Conservation (phyloP, 2,329 filamentous ascomycete species). For the Botrytis pseudocinerea region DNA sequence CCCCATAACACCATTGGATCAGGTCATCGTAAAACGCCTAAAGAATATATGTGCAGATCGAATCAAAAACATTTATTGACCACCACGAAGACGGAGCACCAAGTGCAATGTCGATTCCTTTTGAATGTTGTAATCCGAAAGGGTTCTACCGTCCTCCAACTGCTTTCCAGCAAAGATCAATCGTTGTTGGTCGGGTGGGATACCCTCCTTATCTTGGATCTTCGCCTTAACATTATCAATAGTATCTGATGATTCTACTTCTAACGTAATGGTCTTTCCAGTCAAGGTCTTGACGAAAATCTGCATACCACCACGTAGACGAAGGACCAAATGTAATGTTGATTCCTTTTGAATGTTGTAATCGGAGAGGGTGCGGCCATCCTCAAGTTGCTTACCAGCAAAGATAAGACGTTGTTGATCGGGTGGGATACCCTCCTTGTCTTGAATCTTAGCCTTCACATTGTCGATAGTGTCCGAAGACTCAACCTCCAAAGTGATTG, state of each 20-base stretch:
- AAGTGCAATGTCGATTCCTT: slow-evolving; percentile 73
- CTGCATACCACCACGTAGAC: slow-evolving; percentile 73
- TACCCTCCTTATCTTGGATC: slow-evolving; percentile 73
- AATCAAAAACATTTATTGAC: slow-evolving; percentile 40
- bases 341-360: slow-evolving; percentile 87
- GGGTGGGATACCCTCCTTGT: slow-evolving; percentile 71
- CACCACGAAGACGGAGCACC: slow-evolving; percentile 70
- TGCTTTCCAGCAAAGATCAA: slow-evolving; percentile 72
- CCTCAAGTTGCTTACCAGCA: slow-evolving; percentile 70
- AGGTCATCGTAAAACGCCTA: slow-evolving; percentile 14
- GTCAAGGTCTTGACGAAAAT: slow-evolving; percentile 73
- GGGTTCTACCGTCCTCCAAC: slow-evolving; percentile 72
- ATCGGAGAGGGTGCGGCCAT: slow-evolving; percentile 78
- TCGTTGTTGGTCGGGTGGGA: slow-evolving; percentile 69
- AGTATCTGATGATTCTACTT: slow-evolving; percentile 67
- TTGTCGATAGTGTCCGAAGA: slow-evolving; percentile 70
- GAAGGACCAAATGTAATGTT: slow-evolving; percentile 69
- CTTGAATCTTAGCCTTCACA: slow-evolving; percentile 71
- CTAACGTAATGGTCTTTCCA: slow-evolving; percentile 68
- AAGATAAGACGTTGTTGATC: slow-evolving; percentile 72
- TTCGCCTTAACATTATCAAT: slow-evolving; percentile 72
- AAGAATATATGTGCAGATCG: slow-evolving; percentile 20
- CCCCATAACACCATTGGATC: slow-evolving; percentile 17
- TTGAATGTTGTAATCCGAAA: slow-evolving; percentile 88
- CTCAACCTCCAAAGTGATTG: slow-evolving; percentile 68